Evolutionary conservation across 495 filamentous ascomycete species (phyloP).

Genomic region (Neurospora sp.): DNA sequence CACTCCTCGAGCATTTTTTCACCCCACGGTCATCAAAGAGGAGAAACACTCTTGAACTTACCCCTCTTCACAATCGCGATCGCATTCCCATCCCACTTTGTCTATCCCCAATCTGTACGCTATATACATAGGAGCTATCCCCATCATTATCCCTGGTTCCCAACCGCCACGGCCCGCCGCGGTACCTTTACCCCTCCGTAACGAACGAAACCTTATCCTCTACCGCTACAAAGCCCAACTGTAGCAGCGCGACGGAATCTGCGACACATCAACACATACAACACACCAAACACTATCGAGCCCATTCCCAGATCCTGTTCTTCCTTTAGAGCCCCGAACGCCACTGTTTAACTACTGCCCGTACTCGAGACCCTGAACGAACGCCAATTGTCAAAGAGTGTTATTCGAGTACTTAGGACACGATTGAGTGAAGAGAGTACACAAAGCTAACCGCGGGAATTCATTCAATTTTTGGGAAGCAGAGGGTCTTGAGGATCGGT

Average conservation of each 20-base stretch:
- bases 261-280: not conserved
- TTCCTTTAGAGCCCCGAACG: not conserved
- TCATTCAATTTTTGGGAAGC: not conserved
- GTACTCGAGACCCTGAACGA: not conserved
- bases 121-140: not conserved
- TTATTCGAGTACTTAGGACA: not conserved
- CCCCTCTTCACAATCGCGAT: not conserved
- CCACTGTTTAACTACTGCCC: not conserved
- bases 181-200: not conserved
- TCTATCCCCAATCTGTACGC: not conserved
- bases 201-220: not conserved
- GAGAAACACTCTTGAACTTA: not conserved
- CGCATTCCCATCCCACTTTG: not conserved
- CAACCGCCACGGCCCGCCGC: not conserved
- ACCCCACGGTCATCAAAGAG: not conserved
- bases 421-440: not conserved
- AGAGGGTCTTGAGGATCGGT: not conserved
- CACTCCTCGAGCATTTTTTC: not conserved
- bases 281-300: too few species aligned
- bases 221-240: not conserved
- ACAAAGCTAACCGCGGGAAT: not conserved
- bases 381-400: not conserved
- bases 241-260: not conserved
- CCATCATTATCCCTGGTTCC: not conserved
- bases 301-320: not conserved